Percentiles rank a stretch among this genome's conserved stretches.
Evolutionary conservation across 164 flowering plant species (phyloP).

Genomic region (Nymphaea colorata): DNA sequence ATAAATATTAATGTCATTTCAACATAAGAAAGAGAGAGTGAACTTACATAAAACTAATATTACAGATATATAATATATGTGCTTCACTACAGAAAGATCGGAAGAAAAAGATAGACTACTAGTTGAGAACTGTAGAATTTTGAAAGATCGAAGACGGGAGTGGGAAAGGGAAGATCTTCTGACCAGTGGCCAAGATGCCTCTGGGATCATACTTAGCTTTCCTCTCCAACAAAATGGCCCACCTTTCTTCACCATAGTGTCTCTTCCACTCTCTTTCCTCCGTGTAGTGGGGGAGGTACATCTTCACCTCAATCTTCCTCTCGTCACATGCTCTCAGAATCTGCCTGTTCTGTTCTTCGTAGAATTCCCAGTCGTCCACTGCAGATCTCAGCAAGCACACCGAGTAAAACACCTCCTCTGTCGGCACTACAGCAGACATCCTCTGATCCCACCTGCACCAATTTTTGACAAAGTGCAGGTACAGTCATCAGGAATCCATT

Average conservation of each 20-base stretch:
- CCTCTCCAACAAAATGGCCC: slow-evolving; percentile 40
- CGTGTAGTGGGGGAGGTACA: slow-evolving; percentile 55
- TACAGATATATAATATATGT: background rate
- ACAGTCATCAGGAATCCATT: background rate
- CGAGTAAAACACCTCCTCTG: slow-evolving; percentile 70
- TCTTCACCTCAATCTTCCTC: slow-evolving; percentile 41
- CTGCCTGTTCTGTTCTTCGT: slow-evolving; percentile 41
- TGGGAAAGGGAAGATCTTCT: slow-evolving; percentile 39
- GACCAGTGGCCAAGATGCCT: slow-evolving; percentile 65
- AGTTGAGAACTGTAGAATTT: background rate
- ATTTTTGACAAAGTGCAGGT: background rate
- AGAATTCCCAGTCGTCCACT: slow-evolving; percentile 23
- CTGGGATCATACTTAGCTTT: slow-evolving; percentile 70
- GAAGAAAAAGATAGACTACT: background rate
- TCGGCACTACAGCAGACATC: slow-evolving; percentile 62
- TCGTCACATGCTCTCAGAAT: slow-evolving; percentile 40
- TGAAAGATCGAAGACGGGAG: background rate
- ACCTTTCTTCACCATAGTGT: slow-evolving; percentile 61
- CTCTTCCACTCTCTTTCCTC: slow-evolving; percentile 44
- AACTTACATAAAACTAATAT: too few relatives aligned
- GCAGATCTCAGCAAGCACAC: slow-evolving; percentile 57
- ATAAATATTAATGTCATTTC: too few relatives aligned
- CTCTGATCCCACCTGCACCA: slow-evolving; percentile 65
- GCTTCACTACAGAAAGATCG: background rate
- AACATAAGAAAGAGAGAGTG: too few relatives aligned